Percentiles rank a stretch among this genome's conserved stretches.
phyloP scores from a whole-genome alignment of 73 alveolate genomes.

The Tetrahymena borealis region DNA sequence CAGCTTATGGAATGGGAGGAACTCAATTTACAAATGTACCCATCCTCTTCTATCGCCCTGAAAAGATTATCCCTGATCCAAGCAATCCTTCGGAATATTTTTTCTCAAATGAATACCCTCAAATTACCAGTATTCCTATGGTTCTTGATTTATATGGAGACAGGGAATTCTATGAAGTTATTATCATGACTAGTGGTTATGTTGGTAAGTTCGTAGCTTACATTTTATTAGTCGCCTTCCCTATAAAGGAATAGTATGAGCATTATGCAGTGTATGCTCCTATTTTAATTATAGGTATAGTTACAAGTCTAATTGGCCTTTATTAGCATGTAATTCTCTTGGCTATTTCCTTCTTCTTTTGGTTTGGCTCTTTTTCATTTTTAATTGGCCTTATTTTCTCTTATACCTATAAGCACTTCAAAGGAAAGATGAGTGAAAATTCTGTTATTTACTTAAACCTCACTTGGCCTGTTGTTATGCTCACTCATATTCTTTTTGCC shows the following conservation, averaged over 20 bases:
- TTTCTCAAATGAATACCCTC: background rate
- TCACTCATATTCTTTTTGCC: background rate
- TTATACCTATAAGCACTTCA: background rate
- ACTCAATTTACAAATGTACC: background rate
- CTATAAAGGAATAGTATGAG: background rate
- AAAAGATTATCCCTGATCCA: background rate
- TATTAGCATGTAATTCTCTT: background rate
- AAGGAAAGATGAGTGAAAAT: background rate
- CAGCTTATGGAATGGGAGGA: background rate
- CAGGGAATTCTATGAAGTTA: background rate
- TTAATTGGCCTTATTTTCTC: background rate
- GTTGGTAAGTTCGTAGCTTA: background rate
- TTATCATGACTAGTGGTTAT: background rate
- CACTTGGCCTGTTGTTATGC: background rate
- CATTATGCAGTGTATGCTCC: background rate
- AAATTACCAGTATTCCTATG: background rate
- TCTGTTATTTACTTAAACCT: background rate
- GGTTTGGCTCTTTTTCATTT: background rate
- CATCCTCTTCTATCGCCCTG: background rate
- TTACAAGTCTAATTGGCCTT: background rate
- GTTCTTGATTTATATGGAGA: background rate
- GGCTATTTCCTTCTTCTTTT: background rate
- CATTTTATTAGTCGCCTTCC: background rate
- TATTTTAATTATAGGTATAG: background rate
- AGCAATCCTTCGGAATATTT: background rate